These are phyloP conservation scores for Arctium minus DNA, from an alignment of 129 eudicot genomes.

Conservation along the genomic window DNA sequence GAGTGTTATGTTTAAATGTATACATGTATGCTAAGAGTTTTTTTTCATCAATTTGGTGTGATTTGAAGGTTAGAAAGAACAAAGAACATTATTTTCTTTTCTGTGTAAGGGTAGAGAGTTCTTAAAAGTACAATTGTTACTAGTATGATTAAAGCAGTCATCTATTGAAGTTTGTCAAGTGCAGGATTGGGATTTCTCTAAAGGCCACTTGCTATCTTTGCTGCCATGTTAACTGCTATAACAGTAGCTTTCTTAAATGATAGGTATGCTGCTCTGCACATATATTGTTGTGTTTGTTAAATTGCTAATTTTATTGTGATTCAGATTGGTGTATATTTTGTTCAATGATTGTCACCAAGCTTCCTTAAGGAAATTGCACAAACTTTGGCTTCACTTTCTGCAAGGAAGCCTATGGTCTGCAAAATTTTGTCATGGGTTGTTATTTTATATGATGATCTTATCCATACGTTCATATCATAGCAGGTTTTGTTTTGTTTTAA, in stretches of 20 bases:
- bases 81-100: background rate
- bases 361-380: background rate
- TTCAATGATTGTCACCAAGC: background rate
- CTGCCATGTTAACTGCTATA: constrained; percentile 71
- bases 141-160: no score
- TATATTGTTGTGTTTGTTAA: background rate
- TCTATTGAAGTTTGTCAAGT: background rate
- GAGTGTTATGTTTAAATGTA: background rate
- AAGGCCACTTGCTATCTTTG: constrained; percentile 86
- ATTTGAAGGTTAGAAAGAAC: background rate
- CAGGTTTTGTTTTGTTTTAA: no score
- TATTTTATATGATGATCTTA: background rate
- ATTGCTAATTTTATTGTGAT: background rate
- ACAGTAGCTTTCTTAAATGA: constrained; percentile 86
- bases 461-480: background rate
- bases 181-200: constrained; percentile 83
- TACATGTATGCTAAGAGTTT: background rate
- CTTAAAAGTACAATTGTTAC: background rate
- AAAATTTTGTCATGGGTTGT: background rate
- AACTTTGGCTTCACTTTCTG: background rate
- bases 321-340: background rate
- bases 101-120: background rate
- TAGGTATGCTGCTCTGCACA: constrained; percentile 43
- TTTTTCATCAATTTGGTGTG: background rate
- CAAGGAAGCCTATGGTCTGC: background rate